A percentile compares a stretch with the other conserved stretches of the same genome.
Evolutionary conservation across 176 grass and related monocot species (phyloP).

Genomic region (Lolium perenne): DNA sequence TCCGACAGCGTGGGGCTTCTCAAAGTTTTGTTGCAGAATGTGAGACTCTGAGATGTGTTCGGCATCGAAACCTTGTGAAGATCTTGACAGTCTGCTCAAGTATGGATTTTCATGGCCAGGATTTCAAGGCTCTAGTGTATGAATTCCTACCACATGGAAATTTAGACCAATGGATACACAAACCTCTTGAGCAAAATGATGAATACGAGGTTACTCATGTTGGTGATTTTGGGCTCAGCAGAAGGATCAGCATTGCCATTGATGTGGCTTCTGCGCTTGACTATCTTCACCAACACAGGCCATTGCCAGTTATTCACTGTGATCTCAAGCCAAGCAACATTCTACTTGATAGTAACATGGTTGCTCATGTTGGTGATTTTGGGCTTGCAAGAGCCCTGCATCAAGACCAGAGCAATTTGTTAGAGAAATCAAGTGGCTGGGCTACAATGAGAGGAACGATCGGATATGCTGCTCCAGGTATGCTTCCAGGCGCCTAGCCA

Average conservation of each 20-base stretch:
- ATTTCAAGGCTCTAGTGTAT: conserved; percentile 38
- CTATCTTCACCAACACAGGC: conserved; percentile 25
- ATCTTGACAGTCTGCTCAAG: conserved; percentile 23
- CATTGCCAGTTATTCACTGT: conserved; percentile 26
- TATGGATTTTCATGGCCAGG: not conserved
- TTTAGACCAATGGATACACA: conserved; percentile 26
- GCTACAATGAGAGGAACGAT: no score
- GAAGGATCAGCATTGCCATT: not conserved
- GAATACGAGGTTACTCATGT: not conserved
- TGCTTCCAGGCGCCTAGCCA: not conserved
- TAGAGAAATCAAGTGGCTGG: no score
- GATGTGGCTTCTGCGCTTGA: conserved; percentile 25
- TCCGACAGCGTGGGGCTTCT: not conserved
- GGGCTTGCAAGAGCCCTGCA: no score
- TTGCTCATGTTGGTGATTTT: no score
- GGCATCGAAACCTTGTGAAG: conserved; percentile 39
- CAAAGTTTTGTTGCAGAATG: conserved; percentile 36
- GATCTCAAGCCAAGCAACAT: conserved; percentile 15
- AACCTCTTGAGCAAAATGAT: not conserved
- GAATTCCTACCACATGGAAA: conserved; percentile 36
- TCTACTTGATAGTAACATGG: no score
- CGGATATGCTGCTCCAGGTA: conserved; percentile 19
- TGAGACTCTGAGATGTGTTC: conserved; percentile 21
- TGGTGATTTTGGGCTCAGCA: not conserved
- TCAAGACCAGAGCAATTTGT: no score